phyloP scores from a whole-genome alignment of 176 grass and related monocot species.

The barley (Hordeum vulgare) region DNA sequence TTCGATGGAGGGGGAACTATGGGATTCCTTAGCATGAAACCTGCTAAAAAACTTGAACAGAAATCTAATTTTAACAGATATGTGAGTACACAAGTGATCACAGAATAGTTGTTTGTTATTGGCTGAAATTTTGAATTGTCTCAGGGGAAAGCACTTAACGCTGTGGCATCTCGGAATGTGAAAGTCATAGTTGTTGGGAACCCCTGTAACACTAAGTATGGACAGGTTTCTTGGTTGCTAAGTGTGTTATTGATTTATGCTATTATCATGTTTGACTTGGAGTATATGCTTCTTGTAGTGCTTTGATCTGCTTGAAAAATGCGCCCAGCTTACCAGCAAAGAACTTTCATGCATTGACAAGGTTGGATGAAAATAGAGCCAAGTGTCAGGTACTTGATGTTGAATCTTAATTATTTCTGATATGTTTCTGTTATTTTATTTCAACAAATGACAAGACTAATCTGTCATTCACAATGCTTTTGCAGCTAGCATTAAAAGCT shows the following conservation, averaged over 20 bases:
- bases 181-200: slow-evolving; percentile 92
- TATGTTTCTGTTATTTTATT: slow-evolving; percentile 8
- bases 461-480: slow-evolving; percentile 1
- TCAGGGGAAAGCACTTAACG: slow-evolving; percentile 96
- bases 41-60: background rate
- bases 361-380: slow-evolving; percentile 98
- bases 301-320: slow-evolving; percentile 94
- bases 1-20: background rate
- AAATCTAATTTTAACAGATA: background rate
- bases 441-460: slow-evolving; percentile 14
- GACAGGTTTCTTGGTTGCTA: background rate
- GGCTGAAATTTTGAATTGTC: slow-evolving; percentile 32
- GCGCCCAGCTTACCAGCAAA: slow-evolving; percentile 79
- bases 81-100: background rate
- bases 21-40: background rate
- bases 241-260: background rate
- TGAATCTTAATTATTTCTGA: background rate
- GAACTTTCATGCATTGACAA: slow-evolving; percentile 87
- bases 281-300: slow-evolving; percentile 37
- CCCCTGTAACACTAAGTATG: slow-evolving; percentile 97
- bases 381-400: slow-evolving; percentile 75
- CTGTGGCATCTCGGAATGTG: slow-evolving; percentile 77
- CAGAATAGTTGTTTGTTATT: slow-evolving; percentile 1
- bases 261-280: slow-evolving; percentile 22
- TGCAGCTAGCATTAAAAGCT: slow-evolving; percentile 85